These are phyloP conservation scores for Aspergillus texensis DNA, from an alignment of 2,329 filamentous ascomycete genomes.

Conservation along the genomic window DNA sequence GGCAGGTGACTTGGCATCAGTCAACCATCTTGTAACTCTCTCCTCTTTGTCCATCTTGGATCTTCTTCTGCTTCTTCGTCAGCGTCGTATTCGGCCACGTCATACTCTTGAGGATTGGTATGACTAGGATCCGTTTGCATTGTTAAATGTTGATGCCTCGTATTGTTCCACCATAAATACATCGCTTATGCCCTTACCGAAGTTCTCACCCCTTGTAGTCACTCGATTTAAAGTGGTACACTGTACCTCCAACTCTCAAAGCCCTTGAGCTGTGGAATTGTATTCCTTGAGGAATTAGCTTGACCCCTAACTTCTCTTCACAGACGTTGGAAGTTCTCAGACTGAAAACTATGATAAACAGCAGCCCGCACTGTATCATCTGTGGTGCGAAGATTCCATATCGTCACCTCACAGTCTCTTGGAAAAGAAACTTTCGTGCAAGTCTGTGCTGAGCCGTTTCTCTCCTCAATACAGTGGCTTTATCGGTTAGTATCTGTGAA, in stretches of 20 bases:
- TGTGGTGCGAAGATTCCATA: slow-evolving; percentile 18
- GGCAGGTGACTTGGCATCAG: neutral
- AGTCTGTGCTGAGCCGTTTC: neutral
- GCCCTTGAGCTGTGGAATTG: too few relatives aligned
- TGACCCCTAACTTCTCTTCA: neutral
- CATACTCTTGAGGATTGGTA: neutral
- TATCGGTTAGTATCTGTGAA: too few relatives aligned
- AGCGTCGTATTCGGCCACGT: neutral
- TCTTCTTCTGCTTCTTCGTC: neutral
- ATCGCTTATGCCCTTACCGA: neutral
- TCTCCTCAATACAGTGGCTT: neutral
- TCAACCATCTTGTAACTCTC: neutral
- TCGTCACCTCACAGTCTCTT: neutral
- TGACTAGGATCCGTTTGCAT: neutral
- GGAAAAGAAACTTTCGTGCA: neutral
- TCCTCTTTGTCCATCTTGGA: neutral
- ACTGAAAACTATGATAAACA: neutral
- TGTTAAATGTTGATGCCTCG: neutral
- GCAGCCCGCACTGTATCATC: slow-evolving; percentile 9
- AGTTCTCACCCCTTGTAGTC: neutral
- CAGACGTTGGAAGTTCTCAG: neutral
- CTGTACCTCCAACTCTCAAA: neutral
- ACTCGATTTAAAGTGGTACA: neutral
- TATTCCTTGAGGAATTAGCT: neutral
- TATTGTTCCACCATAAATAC: neutral